Conservation (phyloP, 306 rosid species). For the Sechiopsis laciniata region DNA sequence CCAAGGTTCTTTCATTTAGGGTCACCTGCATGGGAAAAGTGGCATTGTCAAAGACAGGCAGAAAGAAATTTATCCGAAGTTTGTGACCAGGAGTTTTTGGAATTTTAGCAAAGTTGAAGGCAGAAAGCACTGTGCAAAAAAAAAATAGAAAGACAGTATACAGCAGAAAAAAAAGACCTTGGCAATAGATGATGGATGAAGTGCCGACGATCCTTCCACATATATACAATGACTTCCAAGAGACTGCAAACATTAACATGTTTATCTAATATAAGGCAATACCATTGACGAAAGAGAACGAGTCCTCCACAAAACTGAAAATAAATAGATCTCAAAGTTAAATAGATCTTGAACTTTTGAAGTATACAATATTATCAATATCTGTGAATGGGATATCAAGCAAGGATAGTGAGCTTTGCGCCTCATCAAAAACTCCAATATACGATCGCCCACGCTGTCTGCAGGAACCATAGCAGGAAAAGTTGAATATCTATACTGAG, state of each 20-base stretch:
- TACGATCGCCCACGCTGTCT: slow-evolving; percentile 79
- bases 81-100: background rate
- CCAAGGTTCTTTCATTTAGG: slow-evolving; percentile 48
- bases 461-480: slow-evolving; percentile 25
- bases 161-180: slow-evolving; percentile 36
- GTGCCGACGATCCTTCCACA: slow-evolving; percentile 83
- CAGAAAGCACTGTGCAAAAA: background rate
- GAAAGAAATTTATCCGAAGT: background rate
- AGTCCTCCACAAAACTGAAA: background rate
- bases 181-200: slow-evolving; percentile 69
- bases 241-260: slow-evolving; percentile 43
- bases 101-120: background rate
- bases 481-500: background rate
- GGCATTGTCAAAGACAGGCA: background rate
- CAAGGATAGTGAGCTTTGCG: slow-evolving; percentile 43
- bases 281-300: background rate
- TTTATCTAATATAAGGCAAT: slow-evolving; percentile 9
- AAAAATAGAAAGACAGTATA: background rate
- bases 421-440: slow-evolving; percentile 71
- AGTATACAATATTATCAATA: slow-evolving; percentile 63
- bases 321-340: slow-evolving; percentile 17
- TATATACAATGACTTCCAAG: slow-evolving; percentile 49
- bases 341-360: background rate
- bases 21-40: slow-evolving; percentile 44
- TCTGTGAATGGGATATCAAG: slow-evolving; percentile 85